phyloP scores from a whole-genome alignment of 331 rosid genomes.

The Rosa hybrid region DNA sequence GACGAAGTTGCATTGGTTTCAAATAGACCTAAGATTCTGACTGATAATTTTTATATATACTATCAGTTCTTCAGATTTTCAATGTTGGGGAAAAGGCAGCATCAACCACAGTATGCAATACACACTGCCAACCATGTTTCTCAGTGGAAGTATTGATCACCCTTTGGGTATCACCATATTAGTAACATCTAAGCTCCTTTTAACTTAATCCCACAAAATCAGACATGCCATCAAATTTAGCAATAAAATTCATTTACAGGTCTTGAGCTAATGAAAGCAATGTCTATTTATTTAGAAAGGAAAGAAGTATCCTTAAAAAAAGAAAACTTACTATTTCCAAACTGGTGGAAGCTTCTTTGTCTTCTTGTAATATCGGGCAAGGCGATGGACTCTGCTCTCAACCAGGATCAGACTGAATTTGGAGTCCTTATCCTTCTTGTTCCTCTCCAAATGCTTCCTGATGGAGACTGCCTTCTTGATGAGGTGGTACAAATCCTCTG shows the following conservation, averaged over 20 bases:
- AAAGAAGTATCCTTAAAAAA: not conserved
- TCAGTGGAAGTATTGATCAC: not conserved
- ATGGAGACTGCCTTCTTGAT: constrained; percentile 79
- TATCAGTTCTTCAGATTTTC: not conserved
- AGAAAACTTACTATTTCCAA: constrained; percentile 66
- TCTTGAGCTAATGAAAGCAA: not conserved
- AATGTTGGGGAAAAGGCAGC: not conserved
- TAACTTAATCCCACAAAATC: not conserved
- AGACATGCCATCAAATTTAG: not conserved
- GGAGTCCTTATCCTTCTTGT: constrained; percentile 77
- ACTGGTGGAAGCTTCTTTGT: constrained; percentile 80
- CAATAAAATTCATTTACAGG: not conserved
- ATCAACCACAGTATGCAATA: not conserved
- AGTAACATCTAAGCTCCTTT: not conserved
- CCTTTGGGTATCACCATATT: not conserved
- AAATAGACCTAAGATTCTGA: not conserved
- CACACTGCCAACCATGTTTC: not conserved
- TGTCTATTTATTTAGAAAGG: too few relatives aligned
- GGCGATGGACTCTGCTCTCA: constrained; percentile 81
- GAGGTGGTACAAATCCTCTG: constrained; percentile 71
- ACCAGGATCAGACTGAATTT: constrained; percentile 73
- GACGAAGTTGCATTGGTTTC: not conserved
- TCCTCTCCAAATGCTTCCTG: constrained; percentile 85
- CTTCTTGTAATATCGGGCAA: constrained; percentile 76
- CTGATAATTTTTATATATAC: not conserved